phyloP scores from a whole-genome alignment of 225 moss, liverwort and hornwort species.

The Climacium dendroides region DNA sequence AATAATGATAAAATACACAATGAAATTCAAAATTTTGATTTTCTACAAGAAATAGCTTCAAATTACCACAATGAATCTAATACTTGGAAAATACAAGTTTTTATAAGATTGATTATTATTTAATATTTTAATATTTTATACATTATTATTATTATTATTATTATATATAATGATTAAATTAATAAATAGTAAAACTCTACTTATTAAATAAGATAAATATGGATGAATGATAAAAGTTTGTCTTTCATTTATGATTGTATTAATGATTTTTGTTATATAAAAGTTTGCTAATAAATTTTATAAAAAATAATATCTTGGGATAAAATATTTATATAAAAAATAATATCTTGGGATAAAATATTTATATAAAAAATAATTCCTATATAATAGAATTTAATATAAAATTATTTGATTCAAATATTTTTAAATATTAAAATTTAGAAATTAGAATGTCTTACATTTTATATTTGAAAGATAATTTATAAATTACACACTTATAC shows the following conservation, averaged over 20 bases:
- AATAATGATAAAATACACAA: neutral
- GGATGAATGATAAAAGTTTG: neutral
- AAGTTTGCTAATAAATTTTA: neutral
- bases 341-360: neutral
- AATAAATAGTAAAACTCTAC: no score
- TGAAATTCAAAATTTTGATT: neutral
- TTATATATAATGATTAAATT: no score
- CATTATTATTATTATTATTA: no score
- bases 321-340: neutral
- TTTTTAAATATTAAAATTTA: neutral
- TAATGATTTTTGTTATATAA: neutral
- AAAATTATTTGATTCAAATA: neutral
- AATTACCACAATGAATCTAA: neutral
- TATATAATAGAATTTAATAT: neutral
- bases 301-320: neutral
- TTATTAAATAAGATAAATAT: no score
- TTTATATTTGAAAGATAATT: no score
- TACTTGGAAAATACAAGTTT: neutral
- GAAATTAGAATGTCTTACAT: neutral
- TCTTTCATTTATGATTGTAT: neutral
- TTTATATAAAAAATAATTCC: neutral
- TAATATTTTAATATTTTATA: neutral
- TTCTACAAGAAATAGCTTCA: neutral
- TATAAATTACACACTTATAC: accelerated
- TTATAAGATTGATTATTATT: neutral